These are phyloP conservation scores for Fusarium newnesense DNA, from an alignment of 2,329 filamentous ascomycete genomes.

Conservation along the genomic window DNA sequence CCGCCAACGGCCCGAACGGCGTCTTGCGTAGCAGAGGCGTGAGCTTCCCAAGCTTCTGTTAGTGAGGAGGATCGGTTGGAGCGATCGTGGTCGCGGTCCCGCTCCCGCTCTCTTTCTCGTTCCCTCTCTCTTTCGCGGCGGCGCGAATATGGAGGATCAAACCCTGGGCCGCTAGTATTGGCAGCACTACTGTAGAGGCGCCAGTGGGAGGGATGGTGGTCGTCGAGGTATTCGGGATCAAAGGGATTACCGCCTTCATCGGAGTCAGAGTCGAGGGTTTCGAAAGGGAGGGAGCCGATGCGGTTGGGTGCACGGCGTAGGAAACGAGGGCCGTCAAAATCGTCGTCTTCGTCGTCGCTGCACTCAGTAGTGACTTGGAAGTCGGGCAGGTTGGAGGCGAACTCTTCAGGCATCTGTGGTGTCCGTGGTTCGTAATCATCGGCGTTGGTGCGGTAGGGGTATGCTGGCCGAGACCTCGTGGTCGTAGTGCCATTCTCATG, in stretches of 20 bases:
- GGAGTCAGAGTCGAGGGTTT: conserved; percentile 56
- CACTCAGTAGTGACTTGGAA: conserved; percentile 69
- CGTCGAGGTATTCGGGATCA: conserved; percentile 43
- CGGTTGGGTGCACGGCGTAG: conserved; percentile 60
- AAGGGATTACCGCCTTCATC: conserved; percentile 46
- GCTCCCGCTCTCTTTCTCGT: conserved; percentile 25
- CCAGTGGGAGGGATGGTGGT: conserved; percentile 41
- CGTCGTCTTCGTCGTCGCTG: conserved; percentile 67
- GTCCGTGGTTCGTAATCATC: conserved; percentile 59
- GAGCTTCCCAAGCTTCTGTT: conserved; percentile 56
- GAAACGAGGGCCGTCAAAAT: conserved; percentile 37
- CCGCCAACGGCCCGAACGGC: conserved; percentile 66
- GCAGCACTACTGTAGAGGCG: conserved; percentile 36
- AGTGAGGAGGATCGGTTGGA: conserved; percentile 40
- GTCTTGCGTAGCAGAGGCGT: conserved; percentile 65
- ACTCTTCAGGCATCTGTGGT: conserved; percentile 68
- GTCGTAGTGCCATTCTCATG: conserved; percentile 62
- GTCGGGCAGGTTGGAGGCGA: conserved; percentile 58
- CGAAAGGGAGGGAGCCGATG: conserved; percentile 66
- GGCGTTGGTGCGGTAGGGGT: conserved; percentile 52
- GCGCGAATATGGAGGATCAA: conserved; percentile 23
- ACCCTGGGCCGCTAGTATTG: conserved; percentile 22
- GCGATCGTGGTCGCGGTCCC: conserved; percentile 29
- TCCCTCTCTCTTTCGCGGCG: conserved; percentile 33
- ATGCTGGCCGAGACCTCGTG: conserved; percentile 57